Percentiles rank a stretch among this genome's conserved stretches.
phyloP scores from a whole-genome alignment of 306 rosid genomes.

The Dicorynia guianensis region DNA sequence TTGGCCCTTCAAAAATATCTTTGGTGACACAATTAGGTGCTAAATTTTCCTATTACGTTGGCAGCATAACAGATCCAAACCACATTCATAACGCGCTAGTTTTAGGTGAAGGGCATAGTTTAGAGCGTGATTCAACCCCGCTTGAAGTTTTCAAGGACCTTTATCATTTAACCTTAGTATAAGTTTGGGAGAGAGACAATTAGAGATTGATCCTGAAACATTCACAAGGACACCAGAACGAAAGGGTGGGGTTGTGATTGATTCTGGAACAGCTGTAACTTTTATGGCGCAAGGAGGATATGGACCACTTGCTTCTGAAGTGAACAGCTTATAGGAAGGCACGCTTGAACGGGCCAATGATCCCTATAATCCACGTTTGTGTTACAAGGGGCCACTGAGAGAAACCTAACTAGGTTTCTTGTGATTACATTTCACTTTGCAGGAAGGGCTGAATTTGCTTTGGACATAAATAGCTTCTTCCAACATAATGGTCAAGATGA shows the following conservation, averaged over 20 bases:
- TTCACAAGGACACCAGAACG: slow-evolving; percentile 1
- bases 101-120: slow-evolving; percentile 29
- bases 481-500: background rate
- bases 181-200: slow-evolving; percentile 20
- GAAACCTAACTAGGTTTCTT: slow-evolving; percentile 30
- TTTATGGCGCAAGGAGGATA: slow-evolving; percentile 1
- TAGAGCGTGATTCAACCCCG: slow-evolving; percentile 31
- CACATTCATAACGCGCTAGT: slow-evolving; percentile 30
- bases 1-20: slow-evolving; percentile 33
- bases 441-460: slow-evolving; percentile 15
- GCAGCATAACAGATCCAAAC: slow-evolving; percentile 32
- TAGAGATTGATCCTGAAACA: background rate
- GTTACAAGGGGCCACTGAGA: slow-evolving; percentile 9
- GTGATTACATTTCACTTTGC: slow-evolving; percentile 19
- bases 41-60: slow-evolving; percentile 39
- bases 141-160: background rate
- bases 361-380: background rate
- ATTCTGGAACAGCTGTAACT: background rate
- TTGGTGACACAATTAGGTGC: slow-evolving; percentile 27
- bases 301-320: background rate
- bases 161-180: slow-evolving; percentile 31
- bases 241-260: slow-evolving; percentile 38
- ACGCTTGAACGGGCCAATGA: background rate
- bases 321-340: background rate
- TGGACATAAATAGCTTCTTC: slow-evolving; percentile 26